Evolutionary conservation across 2,329 filamentous ascomycete genomes (phyloP).

Genomic region (Graphium sp.): DNA sequence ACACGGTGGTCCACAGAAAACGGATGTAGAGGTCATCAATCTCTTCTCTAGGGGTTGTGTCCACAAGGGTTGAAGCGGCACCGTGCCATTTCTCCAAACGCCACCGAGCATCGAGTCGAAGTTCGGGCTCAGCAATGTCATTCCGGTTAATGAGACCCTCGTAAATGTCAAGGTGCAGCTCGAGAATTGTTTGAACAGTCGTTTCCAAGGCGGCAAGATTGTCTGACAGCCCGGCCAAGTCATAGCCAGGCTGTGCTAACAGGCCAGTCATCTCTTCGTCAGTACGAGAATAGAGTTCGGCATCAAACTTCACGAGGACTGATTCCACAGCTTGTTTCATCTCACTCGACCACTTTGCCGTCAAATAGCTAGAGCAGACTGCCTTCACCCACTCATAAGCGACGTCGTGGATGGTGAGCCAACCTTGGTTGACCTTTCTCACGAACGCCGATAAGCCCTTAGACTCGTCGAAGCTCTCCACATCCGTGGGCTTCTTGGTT

Average conservation of each 20-base stretch:
- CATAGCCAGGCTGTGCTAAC: too few species aligned
- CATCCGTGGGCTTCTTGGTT: slow-evolving; percentile 29
- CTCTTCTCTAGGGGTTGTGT: slow-evolving; percentile 14
- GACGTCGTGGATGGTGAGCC: slow-evolving; percentile 38
- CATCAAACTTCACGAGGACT: slow-evolving; percentile 35
- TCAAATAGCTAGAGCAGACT: slow-evolving; percentile 31
- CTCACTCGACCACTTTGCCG: slow-evolving; percentile 38
- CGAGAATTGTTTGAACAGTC: slow-evolving; percentile 44
- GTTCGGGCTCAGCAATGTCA: slow-evolving; percentile 30
- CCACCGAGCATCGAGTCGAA: slow-evolving; percentile 29
- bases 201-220: slow-evolving; percentile 15
- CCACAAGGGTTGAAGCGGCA: slow-evolving; percentile 27
- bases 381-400: slow-evolving; percentile 39
- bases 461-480: slow-evolving; percentile 31
- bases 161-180: slow-evolving; percentile 44
- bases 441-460: slow-evolving; percentile 35
- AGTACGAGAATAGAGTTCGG: slow-evolving; percentile 29
- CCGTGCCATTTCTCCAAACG: slow-evolving; percentile 34
- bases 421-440: slow-evolving; percentile 25
- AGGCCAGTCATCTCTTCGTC: slow-evolving; percentile 19
- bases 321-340: slow-evolving; percentile 41
- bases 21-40: slow-evolving; percentile 27
- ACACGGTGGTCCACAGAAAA: slow-evolving; percentile 40
- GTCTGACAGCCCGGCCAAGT: slow-evolving; percentile 5
- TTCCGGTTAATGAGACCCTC: slow-evolving; percentile 40